Conservation (phyloP, 768 basidiomycete species). For the Brasilioporus rufonigricans region DNA sequence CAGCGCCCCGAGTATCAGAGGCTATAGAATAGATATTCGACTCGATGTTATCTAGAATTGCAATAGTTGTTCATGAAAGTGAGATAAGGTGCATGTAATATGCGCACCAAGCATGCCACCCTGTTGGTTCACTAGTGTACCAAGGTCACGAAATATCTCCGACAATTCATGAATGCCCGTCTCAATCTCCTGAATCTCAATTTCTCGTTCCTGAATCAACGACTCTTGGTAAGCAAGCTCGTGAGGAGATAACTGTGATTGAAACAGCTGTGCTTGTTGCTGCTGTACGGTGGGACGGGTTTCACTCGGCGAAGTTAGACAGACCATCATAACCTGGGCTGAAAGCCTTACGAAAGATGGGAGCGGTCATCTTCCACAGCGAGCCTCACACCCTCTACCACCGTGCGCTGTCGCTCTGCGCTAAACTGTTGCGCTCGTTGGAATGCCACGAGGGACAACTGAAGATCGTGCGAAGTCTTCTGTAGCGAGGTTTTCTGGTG, state of each 20-base stretch:
- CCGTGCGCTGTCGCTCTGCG: slow-evolving; percentile 84
- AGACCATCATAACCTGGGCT: background rate
- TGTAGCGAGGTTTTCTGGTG: slow-evolving; percentile 80
- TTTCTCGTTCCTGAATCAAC: slow-evolving; percentile 76
- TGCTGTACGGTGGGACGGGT: slow-evolving; percentile 50
- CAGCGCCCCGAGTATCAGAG: slow-evolving; percentile 76
- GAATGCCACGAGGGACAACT: slow-evolving; percentile 85
- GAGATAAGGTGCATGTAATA: background rate
- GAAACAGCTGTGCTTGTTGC: slow-evolving; percentile 67
- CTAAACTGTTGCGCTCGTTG: slow-evolving; percentile 89
- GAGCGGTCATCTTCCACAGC: slow-evolving; percentile 74
- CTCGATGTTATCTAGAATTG: slow-evolving; percentile 83
- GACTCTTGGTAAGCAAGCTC: slow-evolving; percentile 97
- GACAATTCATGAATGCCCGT: slow-evolving; percentile 93
- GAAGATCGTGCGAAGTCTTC: slow-evolving; percentile 92
- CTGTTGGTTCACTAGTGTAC: slow-evolving; percentile 92
- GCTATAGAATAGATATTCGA: slow-evolving; percentile 87
- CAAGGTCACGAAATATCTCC: slow-evolving; percentile 95
- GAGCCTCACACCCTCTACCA: slow-evolving; percentile 83
- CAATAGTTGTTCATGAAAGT: background rate
- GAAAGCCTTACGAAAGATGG: slow-evolving; percentile 23
- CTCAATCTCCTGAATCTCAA: slow-evolving; percentile 95
- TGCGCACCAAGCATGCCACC: slow-evolving; percentile 88
- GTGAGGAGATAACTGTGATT: slow-evolving; percentile 77
- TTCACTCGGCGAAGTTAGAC: slow-evolving; percentile 25